Conservation (phyloP, 2,329 filamentous ascomycete genomes). For the Penicillium aurantiogriseum region DNA sequence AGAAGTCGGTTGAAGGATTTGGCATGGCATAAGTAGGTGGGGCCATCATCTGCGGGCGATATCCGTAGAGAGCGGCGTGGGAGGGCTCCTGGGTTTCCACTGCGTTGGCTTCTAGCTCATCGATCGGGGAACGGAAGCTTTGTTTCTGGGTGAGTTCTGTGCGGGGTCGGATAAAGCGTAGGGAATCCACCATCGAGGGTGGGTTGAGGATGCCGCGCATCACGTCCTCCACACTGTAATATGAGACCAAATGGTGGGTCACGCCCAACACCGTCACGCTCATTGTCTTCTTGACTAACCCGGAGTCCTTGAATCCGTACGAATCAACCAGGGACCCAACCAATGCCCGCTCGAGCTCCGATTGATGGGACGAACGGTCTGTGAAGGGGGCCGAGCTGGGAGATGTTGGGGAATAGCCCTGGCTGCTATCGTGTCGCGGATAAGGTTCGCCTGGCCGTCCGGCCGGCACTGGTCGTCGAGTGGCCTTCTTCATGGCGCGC, state of each 20-base stretch:
- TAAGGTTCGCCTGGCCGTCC: conserved; percentile 56
- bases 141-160: conserved; percentile 59
- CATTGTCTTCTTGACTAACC: conserved; percentile 90
- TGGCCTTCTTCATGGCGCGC: conserved; percentile 70
- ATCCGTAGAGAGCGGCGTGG: conserved; percentile 40
- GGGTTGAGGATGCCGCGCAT: conserved; percentile 57
- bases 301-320: conserved; percentile 79
- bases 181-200: conserved; percentile 55
- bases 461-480: conserved; percentile 42
- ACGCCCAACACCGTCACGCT: conserved; percentile 72
- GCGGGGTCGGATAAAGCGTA: conserved; percentile 56
- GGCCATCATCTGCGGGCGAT: conserved; percentile 40
- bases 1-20: conserved; percentile 37
- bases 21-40: conserved; percentile 38
- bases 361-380: conserved; percentile 39
- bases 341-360: conserved; percentile 57
- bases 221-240: conserved; percentile 83
- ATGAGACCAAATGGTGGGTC: conserved; percentile 82
- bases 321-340: conserved; percentile 86
- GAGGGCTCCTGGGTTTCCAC: conserved; percentile 42
- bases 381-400: conserved; percentile 32
- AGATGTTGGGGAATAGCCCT: conserved; percentile 41
- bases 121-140: conserved; percentile 66
- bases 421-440: conserved; percentile 42
- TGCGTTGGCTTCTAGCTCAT: conserved; percentile 53